Percentiles rank a stretch among this genome's conserved stretches.
Evolutionary conservation across 176 grass and related monocot genomes (phyloP).

Genomic region (maize (Zea mays)): DNA sequence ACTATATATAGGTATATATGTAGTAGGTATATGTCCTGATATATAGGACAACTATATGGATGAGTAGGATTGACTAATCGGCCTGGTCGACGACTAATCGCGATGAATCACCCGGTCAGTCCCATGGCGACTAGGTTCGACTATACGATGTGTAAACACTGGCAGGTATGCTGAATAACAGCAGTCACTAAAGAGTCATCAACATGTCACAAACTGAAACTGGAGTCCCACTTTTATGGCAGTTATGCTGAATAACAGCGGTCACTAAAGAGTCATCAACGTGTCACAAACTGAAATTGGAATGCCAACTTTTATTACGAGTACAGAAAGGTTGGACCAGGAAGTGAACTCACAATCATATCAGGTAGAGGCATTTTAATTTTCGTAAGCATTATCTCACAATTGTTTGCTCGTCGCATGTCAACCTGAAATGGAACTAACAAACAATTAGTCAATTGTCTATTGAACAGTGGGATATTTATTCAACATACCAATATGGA

Average conservation of each 20-base stretch:
- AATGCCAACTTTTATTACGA: conserved; percentile 8
- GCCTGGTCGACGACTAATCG: too few species aligned
- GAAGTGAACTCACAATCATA: conserved; percentile 88
- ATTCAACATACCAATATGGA: neutral
- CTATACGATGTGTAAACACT: too few species aligned
- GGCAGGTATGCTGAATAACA: neutral
- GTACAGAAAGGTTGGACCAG: conserved; percentile 16
- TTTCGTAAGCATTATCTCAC: conserved; percentile 99
- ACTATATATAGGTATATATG: neutral
- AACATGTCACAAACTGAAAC: conserved; percentile 12
- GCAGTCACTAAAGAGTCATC: neutral
- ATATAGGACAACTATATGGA: neutral
- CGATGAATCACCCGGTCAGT: too few species aligned
- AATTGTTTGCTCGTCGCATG: conserved; percentile 97
- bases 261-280: neutral
- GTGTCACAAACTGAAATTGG: conserved; percentile 6
- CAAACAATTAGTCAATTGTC: conserved; percentile 30
- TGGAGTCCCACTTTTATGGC: conserved; percentile 3
- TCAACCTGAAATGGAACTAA: conserved; percentile 75
- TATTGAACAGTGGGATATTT: conserved; percentile 16
- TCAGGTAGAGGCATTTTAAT: conserved; percentile 99
- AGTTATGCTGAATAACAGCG: conserved; percentile 1
- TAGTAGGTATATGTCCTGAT: neutral
- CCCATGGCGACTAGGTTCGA: too few species aligned
- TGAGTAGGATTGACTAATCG: too few species aligned